Evolutionary conservation across 345 rosid species (phyloP), one percentile per base, ranked within the genome.

Genomic region (Psidium friedrichsthalianum): DNA sequence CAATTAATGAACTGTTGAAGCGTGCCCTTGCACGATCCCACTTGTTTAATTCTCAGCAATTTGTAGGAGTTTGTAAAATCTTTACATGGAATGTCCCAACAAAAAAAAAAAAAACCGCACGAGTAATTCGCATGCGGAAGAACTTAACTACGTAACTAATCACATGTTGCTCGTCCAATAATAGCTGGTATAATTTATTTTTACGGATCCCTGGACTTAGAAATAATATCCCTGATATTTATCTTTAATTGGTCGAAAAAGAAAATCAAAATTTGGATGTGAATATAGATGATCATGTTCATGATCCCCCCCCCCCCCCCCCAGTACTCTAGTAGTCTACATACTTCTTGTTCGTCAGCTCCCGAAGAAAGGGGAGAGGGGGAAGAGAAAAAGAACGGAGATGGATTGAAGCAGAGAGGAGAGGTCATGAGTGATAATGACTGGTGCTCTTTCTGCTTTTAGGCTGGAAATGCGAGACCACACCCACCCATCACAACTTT

Each of bases 401-500:
- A 64, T 64, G 44, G 22, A 64, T 64, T 8, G 44, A 64, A 64
- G 22, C 44, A 29, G 20, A 83, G 56, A 56, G 40, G 25, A 6
- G 81, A 16, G 78, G 74, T 3, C 25, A 51, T 51, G 83, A 76
- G 59, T 61, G 82, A 27, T 25, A 47, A 80, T 52, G 29, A 25
- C 20, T 9, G 82, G 5, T 85, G 82, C 29, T 51, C 64, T 29
- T 6, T 85, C 81, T 7, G 54, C 87, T 85, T 85, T 85, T 80
- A 85, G 87, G 87, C 87, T 85, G 87, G 87, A 80, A 78, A 56
- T 10, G 83, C 32, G 83, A 4, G 57, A 64, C 87, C 84, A 88
- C 88, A 84, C 22, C 88, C 87, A 81, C 90, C 88, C 84, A 55
- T 90, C 32, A 22, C 49, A 53, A 59, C 87, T 86, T 87, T 85